Conservation (phyloP, 441 rosid species). For the Rhodomyrtus psidioides region DNA sequence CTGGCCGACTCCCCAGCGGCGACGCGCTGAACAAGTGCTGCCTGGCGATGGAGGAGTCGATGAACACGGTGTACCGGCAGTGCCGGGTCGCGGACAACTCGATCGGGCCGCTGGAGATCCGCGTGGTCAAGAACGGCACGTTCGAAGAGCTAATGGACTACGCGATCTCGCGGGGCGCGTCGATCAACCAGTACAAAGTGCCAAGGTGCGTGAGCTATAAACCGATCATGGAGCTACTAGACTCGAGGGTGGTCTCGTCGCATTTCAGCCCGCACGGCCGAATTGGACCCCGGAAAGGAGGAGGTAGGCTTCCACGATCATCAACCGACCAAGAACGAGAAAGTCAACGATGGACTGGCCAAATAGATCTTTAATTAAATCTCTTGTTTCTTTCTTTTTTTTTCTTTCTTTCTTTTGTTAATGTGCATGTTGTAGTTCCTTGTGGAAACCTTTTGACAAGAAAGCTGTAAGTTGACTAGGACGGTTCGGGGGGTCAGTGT, state of each 20-base stretch:
- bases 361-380: background rate
- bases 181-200: constrained; percentile 89
- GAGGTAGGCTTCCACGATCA: constrained; percentile 5
- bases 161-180: constrained; percentile 86
- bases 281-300: constrained; percentile 71
- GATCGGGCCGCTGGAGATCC: constrained; percentile 75
- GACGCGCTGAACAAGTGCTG: constrained; percentile 56
- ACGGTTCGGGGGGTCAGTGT: constrained; percentile 11
- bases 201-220: constrained; percentile 87
- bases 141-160: constrained; percentile 95
- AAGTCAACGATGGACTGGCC: constrained; percentile 14
- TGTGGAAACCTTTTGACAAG: background rate
- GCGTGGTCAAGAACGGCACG: constrained; percentile 77
- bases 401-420: background rate
- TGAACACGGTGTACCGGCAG: constrained; percentile 81
- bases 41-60: constrained; percentile 71
- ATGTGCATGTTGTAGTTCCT: background rate
- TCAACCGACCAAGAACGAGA: constrained; percentile 4
- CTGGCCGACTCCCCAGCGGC: constrained; percentile 17
- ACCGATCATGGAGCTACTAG: constrained; percentile 79
- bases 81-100: constrained; percentile 72
- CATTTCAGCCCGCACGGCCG: constrained; percentile 73
- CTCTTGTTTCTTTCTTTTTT: background rate
- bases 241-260: constrained; percentile 55
- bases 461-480: constrained; percentile 12